Evolutionary conservation across 257 asterid genomes (phyloP).

Genomic region (Plantago elongata): DNA sequence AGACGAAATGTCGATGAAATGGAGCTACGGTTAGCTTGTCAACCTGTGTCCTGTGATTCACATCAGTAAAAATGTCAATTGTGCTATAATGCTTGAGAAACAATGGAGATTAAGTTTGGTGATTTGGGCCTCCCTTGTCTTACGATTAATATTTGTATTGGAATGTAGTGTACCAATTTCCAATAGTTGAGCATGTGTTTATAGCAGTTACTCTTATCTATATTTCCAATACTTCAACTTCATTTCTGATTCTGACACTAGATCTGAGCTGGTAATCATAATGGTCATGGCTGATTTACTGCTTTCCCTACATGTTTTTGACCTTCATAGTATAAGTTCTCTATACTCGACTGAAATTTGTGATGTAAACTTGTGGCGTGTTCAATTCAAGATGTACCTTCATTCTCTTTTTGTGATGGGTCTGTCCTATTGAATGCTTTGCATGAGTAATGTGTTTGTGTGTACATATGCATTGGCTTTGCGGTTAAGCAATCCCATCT

Average conservation of each 20-base stretch:
- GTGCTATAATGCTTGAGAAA: background rate
- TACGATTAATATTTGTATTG: background rate
- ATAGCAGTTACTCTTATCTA: background rate
- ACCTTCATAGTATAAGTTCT: background rate
- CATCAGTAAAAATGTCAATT: background rate
- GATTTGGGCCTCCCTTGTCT: background rate
- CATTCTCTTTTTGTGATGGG: too few relatives aligned
- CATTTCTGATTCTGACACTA: background rate
- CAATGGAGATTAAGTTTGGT: background rate
- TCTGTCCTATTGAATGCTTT: background rate
- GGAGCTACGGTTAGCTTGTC: background rate
- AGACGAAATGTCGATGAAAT: background rate
- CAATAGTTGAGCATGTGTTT: too few relatives aligned
- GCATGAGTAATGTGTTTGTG: background rate
- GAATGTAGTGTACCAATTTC: too few relatives aligned
- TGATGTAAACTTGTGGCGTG: too few relatives aligned
- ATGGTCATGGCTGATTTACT: background rate
- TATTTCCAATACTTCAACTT: background rate
- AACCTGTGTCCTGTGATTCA: background rate
- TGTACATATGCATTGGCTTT: background rate
- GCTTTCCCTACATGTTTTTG: background rate
- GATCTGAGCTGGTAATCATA: background rate
- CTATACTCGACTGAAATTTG: background rate
- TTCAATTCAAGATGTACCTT: too few relatives aligned
- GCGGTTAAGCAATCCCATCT: conserved; percentile 12